Base-by-base conservation (phyloP, 148 eudicot species). In the Oxyria digyna region DNA sequence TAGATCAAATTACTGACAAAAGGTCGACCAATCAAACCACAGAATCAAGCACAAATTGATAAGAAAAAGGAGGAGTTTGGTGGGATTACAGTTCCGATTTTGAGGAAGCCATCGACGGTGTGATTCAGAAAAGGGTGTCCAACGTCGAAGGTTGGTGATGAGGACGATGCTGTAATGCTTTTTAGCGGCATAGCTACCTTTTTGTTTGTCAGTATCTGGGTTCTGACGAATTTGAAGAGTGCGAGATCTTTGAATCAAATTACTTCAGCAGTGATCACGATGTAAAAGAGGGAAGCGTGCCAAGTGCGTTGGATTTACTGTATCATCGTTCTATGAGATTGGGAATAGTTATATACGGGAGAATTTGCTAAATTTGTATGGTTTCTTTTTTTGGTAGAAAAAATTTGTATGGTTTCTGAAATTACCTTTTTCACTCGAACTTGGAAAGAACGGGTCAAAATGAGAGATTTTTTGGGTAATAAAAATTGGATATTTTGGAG, bases 41-140 rank as follows among this genome's bases (percentile, higher is more conserved):
- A 52, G 27, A 52, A 1, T 52, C 23, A 17, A 17, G 20, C 12
- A 57, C 12, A 57, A 57, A 23, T 11, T n/a, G n/a, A 33, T 3
- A 62, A 29, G 41, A 32, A 62, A 32, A 62, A 1, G 67, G 41
- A 62, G 26, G 32, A 20, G 64, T 57, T 29, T 24, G 32, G 27
- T n/a, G 1, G 32, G 33, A 64, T 21, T 32, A 64, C 68, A 35
- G 42, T 64, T 33, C 68, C 42, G 3, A 64, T 64, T n/a, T 21
- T 33, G 41, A 64, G 18, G 26, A 64, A 64, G 24, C 42, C 68
- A 20, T 64, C 42, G 23, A 64, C 18, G 20, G 68, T 64, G 42
- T 15, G 20, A 33, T 64, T 64, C 13, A 64, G 24, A 33, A 64
- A 38, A n/a, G 68, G 68, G 42, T 64, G 68, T 0, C 68, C 68